Evolutionary conservation across 2,329 filamentous ascomycete species (phyloP).

Genomic region (Colletotrichum agaves): DNA sequence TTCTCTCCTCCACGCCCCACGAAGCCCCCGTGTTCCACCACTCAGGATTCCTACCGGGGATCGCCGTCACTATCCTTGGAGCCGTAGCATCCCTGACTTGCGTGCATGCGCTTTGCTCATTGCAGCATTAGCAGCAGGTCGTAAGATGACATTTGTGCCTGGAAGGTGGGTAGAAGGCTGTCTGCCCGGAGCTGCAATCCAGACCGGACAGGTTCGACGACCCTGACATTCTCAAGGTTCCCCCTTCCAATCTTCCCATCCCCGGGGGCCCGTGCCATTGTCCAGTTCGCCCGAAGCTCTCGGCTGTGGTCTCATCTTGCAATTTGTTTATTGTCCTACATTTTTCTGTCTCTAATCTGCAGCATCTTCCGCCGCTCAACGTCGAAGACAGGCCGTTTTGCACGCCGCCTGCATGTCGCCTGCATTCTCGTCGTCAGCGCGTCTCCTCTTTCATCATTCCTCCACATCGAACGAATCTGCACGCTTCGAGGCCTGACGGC

Average conservation of each 20-base stretch:
- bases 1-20: constrained; percentile 30
- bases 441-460: constrained; percentile 34
- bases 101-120: constrained; percentile 33
- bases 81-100: constrained; percentile 26
- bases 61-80: constrained; percentile 32
- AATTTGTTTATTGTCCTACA: constrained; percentile 28
- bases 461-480: constrained; percentile 33
- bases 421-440: constrained; percentile 36
- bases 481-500: constrained; percentile 30
- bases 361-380: constrained; percentile 8
- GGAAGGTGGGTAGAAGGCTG: not conserved
- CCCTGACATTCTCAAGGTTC: constrained; percentile 36
- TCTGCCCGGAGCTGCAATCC: not conserved
- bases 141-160: constrained; percentile 17
- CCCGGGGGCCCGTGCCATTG: constrained; percentile 18
- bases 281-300: constrained; percentile 9
- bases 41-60: constrained; percentile 27
- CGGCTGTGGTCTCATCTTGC: not conserved
- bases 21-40: constrained; percentile 24
- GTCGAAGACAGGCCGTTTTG: constrained; percentile 8
- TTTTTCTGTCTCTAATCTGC: constrained; percentile 15
- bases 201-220: constrained; percentile 19
- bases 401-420: constrained; percentile 30
- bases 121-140: constrained; percentile 10
- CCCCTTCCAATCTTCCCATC: constrained; percentile 31